Evolutionary conservation across 2,329 filamentous ascomycete species (phyloP), one percentile per base, ranked within the genome.

Genomic region (Ramichloridium luteum): DNA sequence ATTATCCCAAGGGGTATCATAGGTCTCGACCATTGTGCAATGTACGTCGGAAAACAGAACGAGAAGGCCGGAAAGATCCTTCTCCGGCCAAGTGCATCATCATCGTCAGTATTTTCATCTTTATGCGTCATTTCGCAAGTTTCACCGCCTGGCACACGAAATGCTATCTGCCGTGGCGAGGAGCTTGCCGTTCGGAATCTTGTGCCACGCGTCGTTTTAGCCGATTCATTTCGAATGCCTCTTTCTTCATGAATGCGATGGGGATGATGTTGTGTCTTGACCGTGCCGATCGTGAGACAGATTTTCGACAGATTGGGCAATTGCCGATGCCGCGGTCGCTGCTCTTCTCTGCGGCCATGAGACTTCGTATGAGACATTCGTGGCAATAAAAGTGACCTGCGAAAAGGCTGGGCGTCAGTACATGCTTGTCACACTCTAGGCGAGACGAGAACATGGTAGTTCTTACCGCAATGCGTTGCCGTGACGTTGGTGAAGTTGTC

Each of bases 331-430:
- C 56, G 5, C 58, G 53, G 1, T 59, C 60, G 6, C 57, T 48
- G 25, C 62, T 64, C 40, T 65, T 64, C 42, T 73, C 69, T 26
- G 65, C 64, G 15, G 65, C 66, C 23, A 67, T 67, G 12, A 77
- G 54, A n/a, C 70, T 67, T 47, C 74, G 68, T 30, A 69, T 64
- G 25, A 77, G 65, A 43, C 73, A 77, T 20, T 67, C 66, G 44
- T 77, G 72, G 48, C 73, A 77, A 51, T 76, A 77, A 14, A 77
- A 58, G 46, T 77, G 73, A 0, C 72, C 70, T 74, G 34, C 6
- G 16, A 6, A 12, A 8, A 20, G 34, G 35, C 27, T 41, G 27
- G 30, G 18, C 16, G 32, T 28, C 15, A 37, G 12, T 16, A 28
- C 14, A 29, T 18, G n/a, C 3, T n/a, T 16, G 25, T 25, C 22